These are phyloP conservation scores for Xylaria sp. DNA, from an alignment of 2,329 filamentous ascomycete species.

Conservation along the genomic window DNA sequence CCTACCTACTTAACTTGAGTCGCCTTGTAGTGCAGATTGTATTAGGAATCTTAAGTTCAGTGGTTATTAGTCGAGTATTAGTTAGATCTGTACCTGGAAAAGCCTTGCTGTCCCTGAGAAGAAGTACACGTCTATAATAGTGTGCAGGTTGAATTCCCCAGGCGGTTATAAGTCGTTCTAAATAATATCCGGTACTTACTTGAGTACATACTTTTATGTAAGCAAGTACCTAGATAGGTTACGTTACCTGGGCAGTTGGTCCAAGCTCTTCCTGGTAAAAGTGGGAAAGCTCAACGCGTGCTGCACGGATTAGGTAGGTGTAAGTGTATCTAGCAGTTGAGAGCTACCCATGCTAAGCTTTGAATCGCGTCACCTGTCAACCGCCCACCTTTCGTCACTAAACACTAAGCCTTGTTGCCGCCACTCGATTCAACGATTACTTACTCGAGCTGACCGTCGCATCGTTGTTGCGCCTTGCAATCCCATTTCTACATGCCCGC, in stretches of 20 bases:
- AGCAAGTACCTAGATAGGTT: too few relatives aligned
- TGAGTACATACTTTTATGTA: not conserved
- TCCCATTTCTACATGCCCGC: not conserved
- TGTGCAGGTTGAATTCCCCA: too few relatives aligned
- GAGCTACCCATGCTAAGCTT: slow-evolving; percentile 18
- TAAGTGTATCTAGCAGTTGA: not conserved
- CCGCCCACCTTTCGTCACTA: slow-evolving; percentile 38
- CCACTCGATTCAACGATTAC: slow-evolving; percentile 12
- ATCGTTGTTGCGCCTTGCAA: slow-evolving; percentile 19
- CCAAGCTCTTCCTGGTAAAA: not conserved
- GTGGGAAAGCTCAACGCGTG: slow-evolving; percentile 21
- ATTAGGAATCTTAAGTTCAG: not conserved
- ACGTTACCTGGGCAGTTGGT: not conserved
- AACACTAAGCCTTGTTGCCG: slow-evolving; percentile 4
- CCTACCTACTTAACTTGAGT: not conserved
- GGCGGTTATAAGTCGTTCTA: too few relatives aligned
- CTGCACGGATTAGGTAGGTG: not conserved
- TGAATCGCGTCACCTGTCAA: slow-evolving; percentile 37
- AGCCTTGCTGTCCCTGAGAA: too few relatives aligned
- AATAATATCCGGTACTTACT: too few relatives aligned
- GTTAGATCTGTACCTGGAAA: not conserved
- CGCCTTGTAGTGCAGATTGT: not conserved
- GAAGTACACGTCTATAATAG: too few relatives aligned
- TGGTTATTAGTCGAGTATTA: too few relatives aligned
- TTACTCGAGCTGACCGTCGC: slow-evolving; percentile 1